Evolutionary conservation across 2,329 filamentous ascomycete species (phyloP).

Genomic region (Rugonectria rugulosa): DNA sequence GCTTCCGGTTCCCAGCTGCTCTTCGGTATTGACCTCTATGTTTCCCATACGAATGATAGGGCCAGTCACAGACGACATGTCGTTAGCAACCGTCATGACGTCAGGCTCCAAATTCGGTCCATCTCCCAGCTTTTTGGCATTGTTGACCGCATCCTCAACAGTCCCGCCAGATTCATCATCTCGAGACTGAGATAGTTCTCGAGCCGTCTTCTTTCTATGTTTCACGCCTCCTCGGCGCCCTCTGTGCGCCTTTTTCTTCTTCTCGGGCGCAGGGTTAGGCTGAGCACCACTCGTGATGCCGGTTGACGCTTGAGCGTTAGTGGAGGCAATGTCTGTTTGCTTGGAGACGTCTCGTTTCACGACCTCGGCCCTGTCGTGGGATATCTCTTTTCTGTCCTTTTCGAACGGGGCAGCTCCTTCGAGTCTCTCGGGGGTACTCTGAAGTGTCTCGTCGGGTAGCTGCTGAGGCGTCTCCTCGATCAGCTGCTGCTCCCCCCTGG

Average conservation of each 20-base stretch:
- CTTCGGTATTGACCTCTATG: constrained; percentile 69
- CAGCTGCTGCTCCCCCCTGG: constrained; percentile 3
- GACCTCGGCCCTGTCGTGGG: constrained; percentile 1
- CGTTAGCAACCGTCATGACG: constrained; percentile 62
- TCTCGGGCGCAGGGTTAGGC: constrained; percentile 46
- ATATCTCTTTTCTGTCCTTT: constrained; percentile 4
- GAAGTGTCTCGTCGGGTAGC: no score
- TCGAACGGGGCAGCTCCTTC: constrained; percentile 7
- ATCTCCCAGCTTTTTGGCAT: constrained; percentile 65
- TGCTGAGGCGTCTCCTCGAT: constrained; percentile 9
- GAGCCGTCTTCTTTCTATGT: constrained; percentile 66
- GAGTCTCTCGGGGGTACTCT: no score
- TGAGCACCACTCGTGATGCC: constrained; percentile 11
- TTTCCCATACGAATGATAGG: constrained; percentile 68
- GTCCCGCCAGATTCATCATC: constrained; percentile 55
- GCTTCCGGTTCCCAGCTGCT: constrained; percentile 79
- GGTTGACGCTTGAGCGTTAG: background rate
- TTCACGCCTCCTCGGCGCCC: constrained; percentile 76
- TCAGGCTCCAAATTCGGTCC: constrained; percentile 66
- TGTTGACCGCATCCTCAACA: constrained; percentile 69
- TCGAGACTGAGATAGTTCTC: constrained; percentile 59
- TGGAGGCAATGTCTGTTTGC: background rate
- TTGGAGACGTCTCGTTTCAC: background rate
- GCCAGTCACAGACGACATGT: constrained; percentile 67
- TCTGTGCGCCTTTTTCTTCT: constrained; percentile 74